Evolutionary conservation across 371 early-diverging fungal genomes (phyloP), one percentile per base, ranked within the genome.

Genomic region (Dichotomocladium elegans): DNA sequence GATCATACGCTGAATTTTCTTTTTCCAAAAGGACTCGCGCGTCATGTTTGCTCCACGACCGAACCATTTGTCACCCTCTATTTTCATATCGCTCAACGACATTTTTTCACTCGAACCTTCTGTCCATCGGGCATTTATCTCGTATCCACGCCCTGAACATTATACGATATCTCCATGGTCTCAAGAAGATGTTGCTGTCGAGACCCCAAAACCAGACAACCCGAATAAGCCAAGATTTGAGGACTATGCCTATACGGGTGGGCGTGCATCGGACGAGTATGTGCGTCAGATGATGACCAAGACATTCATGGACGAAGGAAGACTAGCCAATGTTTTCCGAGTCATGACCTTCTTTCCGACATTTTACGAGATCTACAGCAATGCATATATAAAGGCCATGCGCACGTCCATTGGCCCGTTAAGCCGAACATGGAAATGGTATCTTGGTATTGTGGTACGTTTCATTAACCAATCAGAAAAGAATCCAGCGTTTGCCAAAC

Each of bases 311-410:
- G 74, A 73, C n/a, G 69, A 71, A 51, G 86, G 84, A 6, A 63
- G 86, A 10, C 51, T 83, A 8, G 67, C 66, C 33, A 79, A 86
- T 54, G 41, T 78, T 14, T 77, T 61, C 45, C 81, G 86, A 3
- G 61, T 86, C 41, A 58, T 85, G 35, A 72, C 81, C 10, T 86
- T 79, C 51, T 86, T 86, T 54, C 86, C 86, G 3, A 72, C 79
- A 3, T 86, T 77, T 54, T 78, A 77, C 63, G 81, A 81, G 57
- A 72, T 72, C 10, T 81, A 72, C 59, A 74, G 77, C 45, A 51
- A 52, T 3, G 66, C 81, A 0, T 72, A 62, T 34, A 56, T 53
- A 7, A 67, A 69, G 22, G 71, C 75, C 19, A 53, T 81, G 49
- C 72, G 72, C 34, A 58, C 66, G 9, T 68, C 79, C 10, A 56